Evolutionary conservation across 257 asterid genomes (phyloP), one percentile per base, ranked within the genome.

Genomic region (Primulina tabacum): DNA sequence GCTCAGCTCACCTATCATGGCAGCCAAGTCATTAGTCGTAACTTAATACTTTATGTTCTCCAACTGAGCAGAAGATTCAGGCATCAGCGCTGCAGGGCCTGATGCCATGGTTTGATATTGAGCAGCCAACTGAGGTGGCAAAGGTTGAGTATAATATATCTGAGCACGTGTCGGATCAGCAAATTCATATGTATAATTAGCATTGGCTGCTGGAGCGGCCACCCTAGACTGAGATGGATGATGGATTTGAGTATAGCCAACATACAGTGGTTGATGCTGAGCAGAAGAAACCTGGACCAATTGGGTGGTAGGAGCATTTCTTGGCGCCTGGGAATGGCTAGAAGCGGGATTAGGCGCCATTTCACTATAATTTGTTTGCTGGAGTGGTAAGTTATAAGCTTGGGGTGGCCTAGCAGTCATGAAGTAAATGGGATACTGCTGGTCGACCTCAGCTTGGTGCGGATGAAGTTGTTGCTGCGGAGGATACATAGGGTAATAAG

Each of bases 101-200:
- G 90, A 79, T 18, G 92, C 65, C 76, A 85, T 70, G 10, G 96
- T 88, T 74, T 90, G 95, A 76, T 85, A 90, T 71, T 92, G 98
- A 60, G 88, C 86, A 66, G 92, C 77, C 74, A 84, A 24, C 78
- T 89, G 96, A 6, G 90, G 92, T 52, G 84, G 75, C 78, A 88
- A 55, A 10, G 87, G 80, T 76, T 90, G 97, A 8, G 95, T 79
- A 38, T 87, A 92, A 77, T 87, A 90, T 71, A 92, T 76, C 71
- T 85, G 98, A 62, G 89, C 80, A 52, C 78, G 90, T 26, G 81
- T 2, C 16, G 95, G 91, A 76, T 92, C 97, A 62, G 88, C 62
- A 72, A 61, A 83, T 43, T 88, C 98, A 69, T 90, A 90, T 8
- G 80, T 68, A 74, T 91, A 89, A 67, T 74, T 75, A 12, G 85